Conservation (phyloP, 345 rosid genomes). For the Orychophragmus violaceus region DNA sequence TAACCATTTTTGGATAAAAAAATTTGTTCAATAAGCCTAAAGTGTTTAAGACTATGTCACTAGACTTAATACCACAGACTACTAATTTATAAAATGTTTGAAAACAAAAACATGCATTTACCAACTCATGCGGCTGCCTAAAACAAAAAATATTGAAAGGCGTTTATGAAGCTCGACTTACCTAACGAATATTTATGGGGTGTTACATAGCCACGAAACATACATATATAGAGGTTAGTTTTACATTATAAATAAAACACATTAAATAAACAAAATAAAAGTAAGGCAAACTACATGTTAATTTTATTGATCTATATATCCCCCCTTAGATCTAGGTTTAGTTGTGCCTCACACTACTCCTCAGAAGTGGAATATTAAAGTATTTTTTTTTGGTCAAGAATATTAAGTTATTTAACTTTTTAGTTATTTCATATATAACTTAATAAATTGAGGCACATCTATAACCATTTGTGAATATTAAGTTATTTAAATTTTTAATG, state of each 20-base stretch:
- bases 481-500: neutral
- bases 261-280: neutral
- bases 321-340: neutral
- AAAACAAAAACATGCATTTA: too few relatives aligned
- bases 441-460: neutral
- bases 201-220: slow-evolving; percentile 15
- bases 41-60: too few relatives aligned
- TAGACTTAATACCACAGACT: neutral
- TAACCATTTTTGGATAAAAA: too few relatives aligned
- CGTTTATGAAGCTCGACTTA: neutral
- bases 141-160: neutral
- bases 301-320: neutral
- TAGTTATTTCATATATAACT: neutral
- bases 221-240: slow-evolving; percentile 8
- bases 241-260: too few relatives aligned
- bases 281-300: neutral
- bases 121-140: too few relatives aligned
- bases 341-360: slow-evolving; percentile 1
- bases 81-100: neutral
- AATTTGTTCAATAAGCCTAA: neutral
- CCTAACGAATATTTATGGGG: neutral
- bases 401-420: neutral
- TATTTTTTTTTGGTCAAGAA: too few relatives aligned
- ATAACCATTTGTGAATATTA: neutral
- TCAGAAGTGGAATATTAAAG: neutral